These are phyloP conservation scores for Angomonas desouzai DNA, from an alignment of 208 protist species.

Conservation along the genomic window DNA sequence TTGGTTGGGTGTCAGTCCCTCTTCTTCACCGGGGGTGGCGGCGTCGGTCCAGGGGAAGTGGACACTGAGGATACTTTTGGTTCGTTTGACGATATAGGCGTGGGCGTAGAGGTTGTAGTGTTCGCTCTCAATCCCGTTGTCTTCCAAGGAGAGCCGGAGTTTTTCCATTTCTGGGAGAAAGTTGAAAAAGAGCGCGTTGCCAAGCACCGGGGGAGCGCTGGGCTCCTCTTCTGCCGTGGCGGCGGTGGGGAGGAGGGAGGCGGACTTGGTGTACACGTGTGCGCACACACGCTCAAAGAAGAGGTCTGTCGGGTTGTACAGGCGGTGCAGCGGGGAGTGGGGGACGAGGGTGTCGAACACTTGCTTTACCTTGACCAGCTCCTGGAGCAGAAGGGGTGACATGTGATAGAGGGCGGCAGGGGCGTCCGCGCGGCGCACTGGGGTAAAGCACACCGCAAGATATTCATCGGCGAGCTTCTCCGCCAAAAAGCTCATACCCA, in stretches of 20 bases:
- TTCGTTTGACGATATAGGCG: not conserved
- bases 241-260: not conserved
- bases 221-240: not conserved
- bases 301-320: not conserved
- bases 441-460: not conserved
- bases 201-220: not conserved
- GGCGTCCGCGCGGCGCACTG: not conserved
- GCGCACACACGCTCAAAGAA: constrained; percentile 1
- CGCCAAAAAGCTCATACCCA: not conserved
- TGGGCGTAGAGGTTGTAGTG: not conserved
- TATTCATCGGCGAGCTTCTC: constrained; percentile 6
- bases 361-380: constrained; percentile 5
- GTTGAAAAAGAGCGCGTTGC: not conserved
- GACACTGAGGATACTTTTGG: not conserved
- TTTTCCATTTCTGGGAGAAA: constrained; percentile 1
- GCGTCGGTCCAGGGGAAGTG: constrained; percentile 5
- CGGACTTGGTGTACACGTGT: not conserved
- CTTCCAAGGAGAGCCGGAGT: not conserved
- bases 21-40: not conserved
- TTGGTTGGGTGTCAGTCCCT: not conserved
- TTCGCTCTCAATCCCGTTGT: not conserved
- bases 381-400: not conserved
- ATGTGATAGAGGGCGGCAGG: not conserved
- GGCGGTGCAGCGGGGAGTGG: not conserved
- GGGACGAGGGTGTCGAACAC: constrained; percentile 2